Conservation (phyloP, 805 yeast species). For the Sungouiella blattae region DNA sequence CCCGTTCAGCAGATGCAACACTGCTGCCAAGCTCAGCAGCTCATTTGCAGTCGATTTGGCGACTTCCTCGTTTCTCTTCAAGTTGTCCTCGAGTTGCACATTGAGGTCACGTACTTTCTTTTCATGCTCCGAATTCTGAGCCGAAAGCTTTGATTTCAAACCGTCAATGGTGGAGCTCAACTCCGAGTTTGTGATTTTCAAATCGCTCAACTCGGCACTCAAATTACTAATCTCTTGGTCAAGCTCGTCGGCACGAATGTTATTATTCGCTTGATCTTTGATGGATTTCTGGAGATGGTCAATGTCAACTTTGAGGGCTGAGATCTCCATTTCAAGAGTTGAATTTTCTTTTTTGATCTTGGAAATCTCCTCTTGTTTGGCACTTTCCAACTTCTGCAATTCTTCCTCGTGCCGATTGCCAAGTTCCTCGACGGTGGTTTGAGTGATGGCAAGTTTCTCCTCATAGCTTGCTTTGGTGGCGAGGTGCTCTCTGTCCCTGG, state of each 20-base stretch:
- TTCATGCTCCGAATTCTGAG: slow-evolving; percentile 11
- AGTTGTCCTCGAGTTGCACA: neutral
- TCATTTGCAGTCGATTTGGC: slow-evolving; percentile 1
- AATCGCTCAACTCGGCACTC: slow-evolving; percentile 20
- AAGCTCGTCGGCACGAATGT: neutral
- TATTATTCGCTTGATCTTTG: neutral
- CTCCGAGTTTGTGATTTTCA: slow-evolving; percentile 50
- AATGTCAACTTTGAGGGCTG: neutral
- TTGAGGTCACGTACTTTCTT: neutral
- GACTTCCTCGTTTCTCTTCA: slow-evolving; percentile 17
- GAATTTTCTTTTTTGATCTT: neutral
- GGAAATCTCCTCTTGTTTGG: slow-evolving; percentile 11
- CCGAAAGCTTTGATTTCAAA: slow-evolving; percentile 45
- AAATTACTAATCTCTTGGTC: neutral
- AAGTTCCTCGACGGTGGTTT: slow-evolving; percentile 8
- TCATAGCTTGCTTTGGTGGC: slow-evolving; percentile 7
- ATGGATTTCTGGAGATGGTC: neutral
- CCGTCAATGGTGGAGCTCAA: slow-evolving; percentile 56
- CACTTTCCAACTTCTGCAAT: slow-evolving; percentile 2
- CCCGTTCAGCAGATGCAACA: slow-evolving; percentile 25
- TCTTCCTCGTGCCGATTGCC: slow-evolving; percentile 8
- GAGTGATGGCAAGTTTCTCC: slow-evolving; percentile 3
- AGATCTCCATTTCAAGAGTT: neutral
- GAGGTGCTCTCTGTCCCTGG: slow-evolving; percentile 1
- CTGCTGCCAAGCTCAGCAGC: slow-evolving; percentile 4